Conservation (phyloP, 352 stramenopile genomes). For the Phytophthora idaei region DNA sequence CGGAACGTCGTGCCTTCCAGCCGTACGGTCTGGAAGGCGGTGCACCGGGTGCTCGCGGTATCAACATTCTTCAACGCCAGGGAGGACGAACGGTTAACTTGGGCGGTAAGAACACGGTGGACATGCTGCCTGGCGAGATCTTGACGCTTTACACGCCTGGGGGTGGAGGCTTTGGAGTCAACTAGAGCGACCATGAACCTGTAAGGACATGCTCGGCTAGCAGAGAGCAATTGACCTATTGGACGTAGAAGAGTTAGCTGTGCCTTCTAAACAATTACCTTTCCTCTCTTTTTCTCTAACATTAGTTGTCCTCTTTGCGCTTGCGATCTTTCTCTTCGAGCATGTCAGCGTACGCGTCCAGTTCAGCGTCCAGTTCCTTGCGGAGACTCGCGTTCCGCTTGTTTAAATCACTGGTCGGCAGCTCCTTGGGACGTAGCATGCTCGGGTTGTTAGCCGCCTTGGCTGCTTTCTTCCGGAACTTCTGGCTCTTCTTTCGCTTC, state of each 20-base stretch:
- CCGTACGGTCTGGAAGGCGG: conserved; percentile 96
- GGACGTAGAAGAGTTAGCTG: not conserved
- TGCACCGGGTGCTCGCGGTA: conserved; percentile 86
- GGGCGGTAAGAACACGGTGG: conserved; percentile 95
- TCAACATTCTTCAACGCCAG: conserved; percentile 91
- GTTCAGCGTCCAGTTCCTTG: conserved; percentile 61
- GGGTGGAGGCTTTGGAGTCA: conserved; percentile 93
- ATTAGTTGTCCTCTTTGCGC: conserved; percentile 20
- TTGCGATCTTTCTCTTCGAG: conserved; percentile 21
- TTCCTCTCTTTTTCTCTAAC: conserved; percentile 21
- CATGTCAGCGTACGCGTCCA: conserved; percentile 64
- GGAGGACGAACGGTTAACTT: conserved; percentile 78
- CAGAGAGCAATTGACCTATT: conserved; percentile 17
- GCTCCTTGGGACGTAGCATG: conserved; percentile 14
- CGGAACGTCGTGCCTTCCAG: conserved; percentile 94
- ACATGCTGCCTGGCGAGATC: conserved; percentile 91
- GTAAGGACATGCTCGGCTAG: conserved; percentile 12
- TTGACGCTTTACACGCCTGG: conserved; percentile 97
- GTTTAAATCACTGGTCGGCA: conserved; percentile 40
- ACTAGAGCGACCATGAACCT: conserved; percentile 26
- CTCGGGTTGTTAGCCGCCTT: conserved; percentile 16
- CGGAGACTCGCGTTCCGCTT: conserved; percentile 60
- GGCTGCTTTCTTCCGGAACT: conserved; percentile 22
- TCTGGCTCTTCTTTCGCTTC: conserved; percentile 28
- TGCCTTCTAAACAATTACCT: conserved; percentile 15